These are phyloP conservation scores for Cucumis variabilis DNA, from an alignment of 331 rosid genomes.

Conservation along the genomic window DNA sequence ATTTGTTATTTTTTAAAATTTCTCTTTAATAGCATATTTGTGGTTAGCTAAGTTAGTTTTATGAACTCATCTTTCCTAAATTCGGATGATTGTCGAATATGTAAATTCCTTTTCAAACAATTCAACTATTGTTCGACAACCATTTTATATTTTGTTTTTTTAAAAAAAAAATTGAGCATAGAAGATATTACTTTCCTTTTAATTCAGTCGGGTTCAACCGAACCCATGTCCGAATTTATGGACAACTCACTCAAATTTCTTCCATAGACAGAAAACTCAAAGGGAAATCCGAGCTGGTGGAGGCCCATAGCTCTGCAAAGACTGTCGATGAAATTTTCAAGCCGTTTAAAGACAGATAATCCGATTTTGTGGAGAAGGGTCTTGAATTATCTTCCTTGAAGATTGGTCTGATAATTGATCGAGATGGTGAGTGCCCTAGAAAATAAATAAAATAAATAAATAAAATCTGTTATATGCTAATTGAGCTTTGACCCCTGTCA, in stretches of 20 bases:
- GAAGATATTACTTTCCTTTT: too few relatives aligned
- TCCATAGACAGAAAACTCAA: constrained; percentile 64
- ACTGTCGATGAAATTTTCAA: constrained; percentile 63
- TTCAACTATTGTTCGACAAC: too few relatives aligned
- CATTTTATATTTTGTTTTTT: too few relatives aligned
- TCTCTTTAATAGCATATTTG: too few relatives aligned
- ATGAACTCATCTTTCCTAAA: too few relatives aligned
- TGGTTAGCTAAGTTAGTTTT: too few relatives aligned
- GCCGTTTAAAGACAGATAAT: constrained; percentile 67
- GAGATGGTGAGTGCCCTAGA: constrained; percentile 80
- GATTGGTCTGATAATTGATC: constrained; percentile 81
- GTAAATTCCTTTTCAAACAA: too few relatives aligned
- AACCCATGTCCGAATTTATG: constrained; percentile 56
- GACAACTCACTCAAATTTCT: constrained; percentile 50
- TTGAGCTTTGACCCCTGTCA: constrained; percentile 75
- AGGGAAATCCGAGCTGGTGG: constrained; percentile 71
- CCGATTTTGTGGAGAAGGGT: constrained; percentile 59
- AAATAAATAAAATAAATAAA: constrained; percentile 27
- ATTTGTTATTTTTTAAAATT: too few relatives aligned
- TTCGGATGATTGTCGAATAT: too few relatives aligned
- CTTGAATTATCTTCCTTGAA: constrained; percentile 78
- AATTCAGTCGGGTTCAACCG: constrained; percentile 42
- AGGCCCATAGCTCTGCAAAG: constrained; percentile 67
- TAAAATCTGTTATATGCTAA: constrained; percentile 57
- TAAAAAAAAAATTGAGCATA: too few relatives aligned